Evolutionary conservation across 306 rosid species (phyloP).

Genomic region (Prunus padus): DNA sequence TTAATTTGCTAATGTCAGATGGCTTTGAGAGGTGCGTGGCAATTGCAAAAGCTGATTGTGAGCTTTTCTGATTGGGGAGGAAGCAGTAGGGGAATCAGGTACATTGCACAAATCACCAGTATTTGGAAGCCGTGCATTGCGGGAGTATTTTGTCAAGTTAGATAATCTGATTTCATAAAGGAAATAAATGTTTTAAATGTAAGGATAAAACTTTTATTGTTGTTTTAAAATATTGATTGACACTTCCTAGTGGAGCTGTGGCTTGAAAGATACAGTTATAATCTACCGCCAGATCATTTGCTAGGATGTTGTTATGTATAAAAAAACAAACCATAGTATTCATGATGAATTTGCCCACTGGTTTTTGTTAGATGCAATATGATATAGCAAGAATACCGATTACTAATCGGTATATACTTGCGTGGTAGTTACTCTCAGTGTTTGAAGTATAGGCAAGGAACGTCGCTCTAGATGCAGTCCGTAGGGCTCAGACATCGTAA

Average conservation of each 20-base stretch:
- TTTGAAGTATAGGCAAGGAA: neutral
- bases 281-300: neutral
- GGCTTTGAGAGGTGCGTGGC: constrained; percentile 96
- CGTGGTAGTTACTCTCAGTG: neutral
- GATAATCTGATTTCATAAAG: neutral
- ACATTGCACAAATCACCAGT: neutral
- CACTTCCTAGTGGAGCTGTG: neutral
- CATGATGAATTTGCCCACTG: neutral
- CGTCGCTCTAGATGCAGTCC: neutral
- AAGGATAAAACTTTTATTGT: neutral
- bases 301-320: neutral
- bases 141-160: neutral
- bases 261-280: neutral
- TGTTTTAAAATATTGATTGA: neutral
- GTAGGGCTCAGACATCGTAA: neutral
- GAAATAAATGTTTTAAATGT: neutral
- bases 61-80: constrained; percentile 88
- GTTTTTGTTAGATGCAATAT: neutral
- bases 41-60: constrained; percentile 72
- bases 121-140: neutral
- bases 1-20: constrained; percentile 28
- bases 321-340: neutral
- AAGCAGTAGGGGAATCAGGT: constrained; percentile 92
- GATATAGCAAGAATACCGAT: neutral
- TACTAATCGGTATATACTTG: neutral